Evolutionary conservation across 2,329 filamentous ascomycete species (phyloP).

Genomic region (Hypoxylon sp.): DNA sequence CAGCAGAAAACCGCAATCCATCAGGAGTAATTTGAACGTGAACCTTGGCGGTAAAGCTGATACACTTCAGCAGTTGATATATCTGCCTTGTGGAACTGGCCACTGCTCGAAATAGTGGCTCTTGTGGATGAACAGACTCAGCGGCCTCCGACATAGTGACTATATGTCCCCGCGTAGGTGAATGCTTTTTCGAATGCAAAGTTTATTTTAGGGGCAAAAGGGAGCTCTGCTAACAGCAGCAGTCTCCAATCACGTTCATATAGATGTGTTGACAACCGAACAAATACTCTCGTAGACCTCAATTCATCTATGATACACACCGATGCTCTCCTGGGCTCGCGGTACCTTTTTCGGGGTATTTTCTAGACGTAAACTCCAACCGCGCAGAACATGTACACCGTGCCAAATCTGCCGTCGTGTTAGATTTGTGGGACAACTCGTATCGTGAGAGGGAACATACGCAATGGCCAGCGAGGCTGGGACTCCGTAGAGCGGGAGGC

Average conservation of each 20-base stretch:
- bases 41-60: slow-evolving; percentile 71
- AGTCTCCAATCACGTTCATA: slow-evolving; percentile 45
- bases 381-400: slow-evolving; percentile 98
- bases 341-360: slow-evolving; percentile 60
- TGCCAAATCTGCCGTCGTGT: slow-evolving; percentile 78
- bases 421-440: slow-evolving; percentile 36
- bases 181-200: slow-evolving; percentile 41
- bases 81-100: slow-evolving; percentile 84
- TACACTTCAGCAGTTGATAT: slow-evolving; percentile 73
- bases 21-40: slow-evolving; percentile 83
- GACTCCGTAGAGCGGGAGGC: slow-evolving; percentile 82
- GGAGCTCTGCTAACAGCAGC: slow-evolving; percentile 14
- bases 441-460: slow-evolving; percentile 68
- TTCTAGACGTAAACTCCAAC: slow-evolving; percentile 96
- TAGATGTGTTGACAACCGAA: slow-evolving; percentile 37
- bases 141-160: slow-evolving; percentile 46
- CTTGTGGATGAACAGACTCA: slow-evolving; percentile 49
- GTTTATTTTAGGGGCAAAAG: slow-evolving; percentile 9
- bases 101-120: slow-evolving; percentile 79
- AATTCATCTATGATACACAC: slow-evolving; percentile 61
- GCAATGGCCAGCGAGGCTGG: slow-evolving; percentile 91
- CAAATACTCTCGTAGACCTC: slow-evolving; percentile 51
- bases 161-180: slow-evolving; percentile 11
- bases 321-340: slow-evolving; percentile 46
- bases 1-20: slow-evolving; percentile 88